Base-by-base conservation (phyloP, 2,329 filamentous ascomycete species). In the Neofusicoccum ribis region DNA sequence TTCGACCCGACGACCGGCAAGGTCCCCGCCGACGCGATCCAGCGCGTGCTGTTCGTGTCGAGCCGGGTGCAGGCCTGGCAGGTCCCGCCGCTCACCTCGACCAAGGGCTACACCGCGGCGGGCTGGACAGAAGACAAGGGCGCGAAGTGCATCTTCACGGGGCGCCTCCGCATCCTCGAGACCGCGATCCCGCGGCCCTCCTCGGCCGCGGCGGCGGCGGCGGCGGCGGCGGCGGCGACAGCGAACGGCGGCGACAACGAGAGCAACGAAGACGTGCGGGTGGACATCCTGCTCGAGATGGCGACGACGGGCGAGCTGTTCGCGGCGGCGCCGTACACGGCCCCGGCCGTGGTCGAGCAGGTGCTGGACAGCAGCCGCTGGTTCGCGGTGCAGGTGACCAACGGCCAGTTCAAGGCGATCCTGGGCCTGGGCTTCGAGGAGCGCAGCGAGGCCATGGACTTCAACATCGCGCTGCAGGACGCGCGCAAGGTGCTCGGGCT, bases 401-500 rank as follows among this genome's bases (percentile, higher is more conserved):
- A 88, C 41, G 85, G 85, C 46, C 89, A 91, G 1, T 84, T 89
- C 70, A 93, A 92, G 76, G 92, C 93, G 11, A 86, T 91, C 51
- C 79, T 97, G 66, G 92, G 93, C 9, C 87, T 96, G 69, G 93
- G 92, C 9, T 96, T 96, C 74, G 92, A 96, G 81, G 92, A 96
- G 77, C 83, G 93, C 58, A 88, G 87, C 72, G 91, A 94, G 71
- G 91, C 93, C 1, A 94, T 96, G 71, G 92, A 97, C 74, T 93
- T 96, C 72, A 86, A 87, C 67, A 90, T 96, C 60, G 86, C 89
- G 15, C 80, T 96, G 74, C 90, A 93, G 77, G 92, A 95, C 76
- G 89, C 89, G 20, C 83, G 90, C 71, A 89, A 90, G 77, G 86
- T 88, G 1, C 77, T 93, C 6, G 89, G 87, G 0, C 82, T 90